phyloP scores from a whole-genome alignment of 495 filamentous ascomycete species.

The Gamarada debralockiae region DNA sequence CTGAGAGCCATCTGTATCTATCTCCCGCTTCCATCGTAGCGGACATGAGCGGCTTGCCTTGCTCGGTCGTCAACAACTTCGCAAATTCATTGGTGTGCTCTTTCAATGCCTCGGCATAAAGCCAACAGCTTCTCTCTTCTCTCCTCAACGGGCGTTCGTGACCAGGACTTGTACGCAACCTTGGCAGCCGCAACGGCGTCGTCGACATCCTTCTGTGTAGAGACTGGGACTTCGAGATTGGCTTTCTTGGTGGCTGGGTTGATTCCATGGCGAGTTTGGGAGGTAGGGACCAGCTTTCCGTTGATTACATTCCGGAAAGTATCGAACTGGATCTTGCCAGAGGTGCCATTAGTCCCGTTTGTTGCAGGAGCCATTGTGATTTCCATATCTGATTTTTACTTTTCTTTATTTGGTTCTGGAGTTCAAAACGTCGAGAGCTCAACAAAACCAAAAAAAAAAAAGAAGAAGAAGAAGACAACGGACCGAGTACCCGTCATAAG shows the following conservation, averaged over 20 bases:
- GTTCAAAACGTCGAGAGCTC: too few relatives aligned
- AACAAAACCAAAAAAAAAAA: too few relatives aligned
- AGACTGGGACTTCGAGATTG: slow-evolving; percentile 43
- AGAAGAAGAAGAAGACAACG: too few relatives aligned
- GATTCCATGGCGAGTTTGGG: slow-evolving; percentile 37
- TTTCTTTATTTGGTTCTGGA: too few relatives aligned
- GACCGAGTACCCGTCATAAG: too few relatives aligned
- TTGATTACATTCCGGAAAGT: slow-evolving; percentile 47
- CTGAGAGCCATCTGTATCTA: background rate
- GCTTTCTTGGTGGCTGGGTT: slow-evolving; percentile 46
- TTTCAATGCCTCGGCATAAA: slow-evolving; percentile 42
- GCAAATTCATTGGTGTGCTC: slow-evolving; percentile 41
- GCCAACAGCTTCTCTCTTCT: slow-evolving; percentile 36
- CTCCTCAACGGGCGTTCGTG: slow-evolving; percentile 44
- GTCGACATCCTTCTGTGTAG: slow-evolving; percentile 47
- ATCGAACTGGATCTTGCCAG: too few relatives aligned
- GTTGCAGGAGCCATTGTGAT: too few relatives aligned
- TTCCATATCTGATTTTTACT: too few relatives aligned
- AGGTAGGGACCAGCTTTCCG: slow-evolving; percentile 33
- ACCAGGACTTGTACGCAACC: slow-evolving; percentile 49
- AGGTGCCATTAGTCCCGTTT: too few relatives aligned
- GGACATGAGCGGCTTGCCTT: slow-evolving; percentile 48
- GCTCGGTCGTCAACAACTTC: slow-evolving; percentile 48
- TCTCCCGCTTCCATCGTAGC: background rate
- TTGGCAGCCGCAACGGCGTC: slow-evolving; percentile 44